Conservation (phyloP, 108 stramenopile genomes). For the Cyclotella sp. region DNA sequence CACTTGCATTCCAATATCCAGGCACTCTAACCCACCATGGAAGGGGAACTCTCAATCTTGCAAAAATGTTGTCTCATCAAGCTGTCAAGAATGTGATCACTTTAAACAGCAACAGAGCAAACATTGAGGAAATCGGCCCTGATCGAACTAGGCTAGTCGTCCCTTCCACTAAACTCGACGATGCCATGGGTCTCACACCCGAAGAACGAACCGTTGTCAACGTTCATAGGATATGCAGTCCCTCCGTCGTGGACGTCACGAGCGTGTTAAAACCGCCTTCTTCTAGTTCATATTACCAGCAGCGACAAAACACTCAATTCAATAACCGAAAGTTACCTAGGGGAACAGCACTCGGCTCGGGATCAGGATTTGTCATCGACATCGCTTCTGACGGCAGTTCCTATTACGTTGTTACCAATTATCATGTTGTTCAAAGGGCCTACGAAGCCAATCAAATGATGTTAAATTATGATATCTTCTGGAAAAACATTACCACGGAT, state of each 20-base stretch:
- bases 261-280: constrained; percentile 49
- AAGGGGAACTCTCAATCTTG: too few species aligned
- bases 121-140: too few species aligned
- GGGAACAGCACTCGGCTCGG: constrained; percentile 59
- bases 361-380: constrained; percentile 80
- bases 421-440: constrained; percentile 83
- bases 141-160: constrained; percentile 10
- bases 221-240: constrained; percentile 64
- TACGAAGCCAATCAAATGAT: constrained; percentile 42
- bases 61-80: too few species aligned
- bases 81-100: too few species aligned
- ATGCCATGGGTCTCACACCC: constrained; percentile 46
- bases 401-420: constrained; percentile 89
- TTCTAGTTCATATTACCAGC: background rate
- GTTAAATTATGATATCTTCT: constrained; percentile 30
- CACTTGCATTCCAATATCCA: too few species aligned
- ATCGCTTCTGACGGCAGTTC: constrained; percentile 43
- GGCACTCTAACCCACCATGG: too few species aligned
- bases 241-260: constrained; percentile 76
- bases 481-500: constrained; percentile 33
- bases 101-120: too few species aligned
- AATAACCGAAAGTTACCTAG: constrained; percentile 12
- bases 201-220: constrained; percentile 65
- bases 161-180: constrained; percentile 33
- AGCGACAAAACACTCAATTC: background rate